phyloP scores from a whole-genome alignment of 169 alveolate genomes.

The Cryptosporidium ubiquitum region DNA sequence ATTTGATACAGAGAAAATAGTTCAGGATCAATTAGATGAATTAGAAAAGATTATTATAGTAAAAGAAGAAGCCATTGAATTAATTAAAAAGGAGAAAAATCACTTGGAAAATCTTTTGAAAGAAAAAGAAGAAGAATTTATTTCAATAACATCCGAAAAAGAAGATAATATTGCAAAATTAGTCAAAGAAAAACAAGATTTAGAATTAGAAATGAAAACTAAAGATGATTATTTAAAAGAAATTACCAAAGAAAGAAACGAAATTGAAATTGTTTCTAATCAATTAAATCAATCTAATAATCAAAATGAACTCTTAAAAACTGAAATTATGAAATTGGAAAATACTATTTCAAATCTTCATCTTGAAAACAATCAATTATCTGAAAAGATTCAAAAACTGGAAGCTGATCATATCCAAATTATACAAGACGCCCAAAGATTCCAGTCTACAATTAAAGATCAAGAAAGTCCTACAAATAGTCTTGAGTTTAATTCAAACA shows the following conservation, averaged over 20 bases:
- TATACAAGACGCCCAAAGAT: background rate
- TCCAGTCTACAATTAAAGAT: background rate
- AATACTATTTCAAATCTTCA: background rate
- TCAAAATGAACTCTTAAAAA: background rate
- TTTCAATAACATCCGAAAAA: background rate
- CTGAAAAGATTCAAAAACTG: slow-evolving; percentile 25
- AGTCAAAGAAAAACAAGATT: background rate
- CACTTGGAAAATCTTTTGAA: background rate
- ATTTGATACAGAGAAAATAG: background rate
- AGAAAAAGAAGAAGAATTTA: slow-evolving; percentile 8
- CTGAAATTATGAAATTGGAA: background rate
- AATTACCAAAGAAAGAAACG: background rate
- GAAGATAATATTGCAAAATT: background rate
- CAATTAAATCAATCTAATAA: background rate
- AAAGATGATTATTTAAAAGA: background rate
- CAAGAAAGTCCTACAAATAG: background rate
- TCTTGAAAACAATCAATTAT: background rate
- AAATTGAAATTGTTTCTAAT: background rate
- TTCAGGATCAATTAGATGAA: background rate
- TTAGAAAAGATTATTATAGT: background rate
- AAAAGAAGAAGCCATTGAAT: background rate
- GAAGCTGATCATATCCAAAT: background rate
- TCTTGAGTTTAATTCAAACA: slow-evolving; percentile 1
- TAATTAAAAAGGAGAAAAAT: background rate
- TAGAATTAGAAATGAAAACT: background rate